Evolutionary conservation across 768 basidiomycete species (phyloP), one percentile per base, ranked within the genome.

Genomic region (Macrolepiota fuliginosa): DNA sequence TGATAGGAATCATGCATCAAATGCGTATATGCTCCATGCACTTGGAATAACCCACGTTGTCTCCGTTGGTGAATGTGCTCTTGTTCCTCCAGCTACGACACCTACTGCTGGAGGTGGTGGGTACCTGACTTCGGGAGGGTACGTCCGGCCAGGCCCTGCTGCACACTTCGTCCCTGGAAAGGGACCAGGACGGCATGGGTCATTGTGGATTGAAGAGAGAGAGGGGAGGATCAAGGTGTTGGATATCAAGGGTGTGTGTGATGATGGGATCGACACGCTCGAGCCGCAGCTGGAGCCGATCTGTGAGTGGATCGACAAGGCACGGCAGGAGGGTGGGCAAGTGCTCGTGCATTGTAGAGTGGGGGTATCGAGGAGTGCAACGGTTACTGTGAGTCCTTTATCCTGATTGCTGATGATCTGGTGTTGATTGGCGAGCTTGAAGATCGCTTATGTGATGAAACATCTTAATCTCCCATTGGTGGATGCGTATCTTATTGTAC

Each of bases 371-470:
- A 79, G 96, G 63, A 93, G 91, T 69, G 96, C 96, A 29, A 96
- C 94, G 35, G 94, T 98, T 63, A 91, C 91, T 64, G 88, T 89
- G 68, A 72, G 87, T 83, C 24, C 29, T 54, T 47, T 36, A 49
- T 52, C 49, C 61, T 65, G n/a, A 10, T 45, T 45, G 42, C 7
- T 45, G 19, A 45, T 19, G n/a, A 45, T 45, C 10, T 45, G 12
- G 39, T 51, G 9, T 52, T 61, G 27, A 12, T 50, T 54, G 25
- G 29, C 42, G 11, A 25, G 22, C 52, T 32, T 11, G 66, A 32
- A 91, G 85, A 98, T 98, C 69, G 96, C 96, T 17, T 98, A 98
- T 74, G 91, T 97, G 70, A 98, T 98, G 96, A 92, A 95, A 71
- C 87, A 96, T 69, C 85, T 93, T 22, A 78, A 81, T 24, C 78